phyloP scores from a whole-genome alignment of 2,329 filamentous ascomycete species.

The Cercospora zeae-maydis region DNA sequence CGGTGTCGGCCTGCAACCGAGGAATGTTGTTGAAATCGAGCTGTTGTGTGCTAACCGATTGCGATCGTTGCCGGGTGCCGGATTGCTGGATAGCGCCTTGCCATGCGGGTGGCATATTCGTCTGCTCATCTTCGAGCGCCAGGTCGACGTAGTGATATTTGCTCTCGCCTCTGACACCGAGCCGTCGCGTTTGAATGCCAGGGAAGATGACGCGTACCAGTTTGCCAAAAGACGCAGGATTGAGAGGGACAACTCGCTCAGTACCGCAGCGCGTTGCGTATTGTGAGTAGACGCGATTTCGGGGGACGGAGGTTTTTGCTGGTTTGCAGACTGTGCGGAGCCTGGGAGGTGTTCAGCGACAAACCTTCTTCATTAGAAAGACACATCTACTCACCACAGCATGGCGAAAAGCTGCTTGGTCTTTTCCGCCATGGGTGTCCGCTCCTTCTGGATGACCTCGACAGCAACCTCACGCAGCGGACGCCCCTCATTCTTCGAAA shows the following conservation, averaged over 20 bases:
- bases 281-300: slow-evolving; percentile 90
- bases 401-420: slow-evolving; percentile 84
- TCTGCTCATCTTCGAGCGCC: slow-evolving; percentile 47
- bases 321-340: slow-evolving; percentile 68
- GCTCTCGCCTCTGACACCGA: slow-evolving; percentile 92
- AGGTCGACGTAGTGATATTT: slow-evolving; percentile 86
- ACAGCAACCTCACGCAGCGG: slow-evolving; percentile 67
- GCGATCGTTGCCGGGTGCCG: slow-evolving; percentile 29
- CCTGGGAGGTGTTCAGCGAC: slow-evolving; percentile 48
- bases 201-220: slow-evolving; percentile 94
- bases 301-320: slow-evolving; percentile 80
- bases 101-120: slow-evolving; percentile 26
- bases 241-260: slow-evolving; percentile 89
- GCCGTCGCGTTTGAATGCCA: slow-evolving; percentile 82
- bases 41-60: slow-evolving; percentile 33
- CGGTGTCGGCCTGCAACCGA: slow-evolving; percentile 48
- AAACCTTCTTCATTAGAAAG: neutral
- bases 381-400: slow-evolving; percentile 66
- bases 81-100: slow-evolving; percentile 22
- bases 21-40: slow-evolving; percentile 42
- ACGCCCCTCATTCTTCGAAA: slow-evolving; percentile 65
- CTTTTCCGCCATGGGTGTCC: slow-evolving; percentile 76
- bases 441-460: slow-evolving; percentile 74
- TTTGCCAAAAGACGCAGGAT: slow-evolving; percentile 96
- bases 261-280: slow-evolving; percentile 91